Evolutionary conservation across 768 basidiomycete species (phyloP), one percentile per base, ranked within the genome.

Genomic region (Suillus brevipes): DNA sequence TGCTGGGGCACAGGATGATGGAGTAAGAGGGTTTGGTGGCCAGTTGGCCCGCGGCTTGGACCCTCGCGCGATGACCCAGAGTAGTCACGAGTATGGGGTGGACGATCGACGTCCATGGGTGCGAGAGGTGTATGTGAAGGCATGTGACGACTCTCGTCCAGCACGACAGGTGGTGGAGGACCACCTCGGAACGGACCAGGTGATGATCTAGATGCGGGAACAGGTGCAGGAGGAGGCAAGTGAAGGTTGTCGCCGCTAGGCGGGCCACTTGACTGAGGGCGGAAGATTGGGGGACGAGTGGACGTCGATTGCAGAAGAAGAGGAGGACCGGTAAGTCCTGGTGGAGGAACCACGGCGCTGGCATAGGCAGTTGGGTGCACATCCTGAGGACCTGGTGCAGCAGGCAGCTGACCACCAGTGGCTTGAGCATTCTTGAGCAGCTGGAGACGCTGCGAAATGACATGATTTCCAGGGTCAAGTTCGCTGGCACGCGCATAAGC

Each of bases 331-430:
- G 80, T 80, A 16, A 92, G 79, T 8, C 88, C 86, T 1, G 86
- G 85, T 34, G 91, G 89, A 14, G 89, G 89, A 1, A 89, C 85
- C 28, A 89, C 85, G 0, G 89, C 84, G 66, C 87, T 91, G 0
- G 93, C 92, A 70, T 97, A 98, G 6, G 94, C 94, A 4, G 94
- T 97, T 1, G 96, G 96, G 71, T 98, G 96, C 0, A 98, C 96
- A 70, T 98, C 96, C 69, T 96, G 92, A 6, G 96, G 95, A 2
- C 91, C 90, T 47, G 96, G 96, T 8, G 95, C 92, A 49, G 93
- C 90, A 52, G 91, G 94, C 8, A 95, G 78, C 58, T 88, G 86
- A 10, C 85, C 83, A 18, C 92, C 92, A 2, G 89, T 86, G 12
- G 80, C 78, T 74, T 97, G 92, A 0, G 91, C 94, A 63, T 85